Percentiles rank a stretch among this genome's conserved stretches.
Evolutionary conservation across 2,329 filamentous ascomycete species (phyloP).

Genomic region (Macrophomina phaseolina): DNA sequence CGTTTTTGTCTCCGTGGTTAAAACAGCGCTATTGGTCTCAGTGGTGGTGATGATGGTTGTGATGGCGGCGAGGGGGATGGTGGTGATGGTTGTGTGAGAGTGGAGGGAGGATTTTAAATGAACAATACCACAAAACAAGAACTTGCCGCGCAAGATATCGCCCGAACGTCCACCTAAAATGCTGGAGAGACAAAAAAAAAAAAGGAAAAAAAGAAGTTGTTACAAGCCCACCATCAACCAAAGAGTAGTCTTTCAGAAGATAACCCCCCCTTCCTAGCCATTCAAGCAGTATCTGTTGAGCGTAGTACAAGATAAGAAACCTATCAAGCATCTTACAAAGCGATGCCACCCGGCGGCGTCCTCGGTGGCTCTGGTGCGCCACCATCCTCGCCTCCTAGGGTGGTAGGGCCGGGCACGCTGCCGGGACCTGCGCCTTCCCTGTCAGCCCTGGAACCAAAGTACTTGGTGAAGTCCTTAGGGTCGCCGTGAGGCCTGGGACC

Average conservation of each 20-base stretch:
- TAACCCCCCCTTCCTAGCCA: neutral
- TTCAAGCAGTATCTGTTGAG: neutral
- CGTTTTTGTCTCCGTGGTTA: no score
- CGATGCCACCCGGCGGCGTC: conserved; percentile 6
- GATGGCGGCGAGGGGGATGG: no score
- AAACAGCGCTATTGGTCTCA: neutral
- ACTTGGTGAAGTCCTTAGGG: conserved; percentile 88
- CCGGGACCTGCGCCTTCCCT: conserved; percentile 31
- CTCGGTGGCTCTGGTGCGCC: conserved; percentile 19
- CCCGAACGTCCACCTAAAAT: conserved; percentile 5
- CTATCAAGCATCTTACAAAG: conserved; percentile 13
- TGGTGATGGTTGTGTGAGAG: neutral
- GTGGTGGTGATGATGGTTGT: neutral
- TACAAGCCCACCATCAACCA: neutral
- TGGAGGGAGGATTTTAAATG: neutral
- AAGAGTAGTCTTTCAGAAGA: neutral
- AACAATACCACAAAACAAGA: neutral
- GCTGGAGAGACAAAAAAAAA: neutral
- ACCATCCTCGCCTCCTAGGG: conserved; percentile 19
- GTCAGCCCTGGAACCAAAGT: conserved; percentile 65
- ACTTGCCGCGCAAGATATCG: neutral
- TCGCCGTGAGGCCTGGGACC: conserved; percentile 86
- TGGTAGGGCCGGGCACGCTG: conserved; percentile 2
- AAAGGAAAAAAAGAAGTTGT: neutral
- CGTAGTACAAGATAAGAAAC: no score